A percentile compares a stretch with the other conserved stretches of the same genome.
Conservation (phyloP, 2,329 filamentous ascomycete species). For the Fusarium tricinctum region DNA sequence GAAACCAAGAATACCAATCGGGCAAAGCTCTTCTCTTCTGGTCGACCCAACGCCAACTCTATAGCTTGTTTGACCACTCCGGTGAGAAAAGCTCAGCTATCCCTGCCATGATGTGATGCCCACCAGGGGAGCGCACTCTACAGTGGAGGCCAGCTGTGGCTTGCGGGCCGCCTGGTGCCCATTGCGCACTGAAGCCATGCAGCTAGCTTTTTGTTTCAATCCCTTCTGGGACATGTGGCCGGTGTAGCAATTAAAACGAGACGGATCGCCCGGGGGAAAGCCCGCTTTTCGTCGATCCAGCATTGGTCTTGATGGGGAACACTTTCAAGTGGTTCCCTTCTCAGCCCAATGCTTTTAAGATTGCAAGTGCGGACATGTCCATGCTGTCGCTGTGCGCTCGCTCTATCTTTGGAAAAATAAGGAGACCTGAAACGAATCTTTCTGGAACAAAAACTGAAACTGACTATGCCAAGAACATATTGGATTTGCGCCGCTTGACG, state of each 20-base stretch:
- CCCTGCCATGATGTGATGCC: conserved; percentile 20
- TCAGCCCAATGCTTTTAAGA: conserved; percentile 26
- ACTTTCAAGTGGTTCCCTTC: conserved; percentile 19
- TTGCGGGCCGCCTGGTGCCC: conserved; percentile 20
- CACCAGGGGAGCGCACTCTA: conserved; percentile 1
- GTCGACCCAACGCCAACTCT: not conserved
- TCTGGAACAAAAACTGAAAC: conserved; percentile 33
- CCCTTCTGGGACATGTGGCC: conserved; percentile 12
- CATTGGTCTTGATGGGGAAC: conserved; percentile 15
- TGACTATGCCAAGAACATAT: conserved; percentile 17
- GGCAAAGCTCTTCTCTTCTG: conserved; percentile 5
- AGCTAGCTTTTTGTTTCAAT: conserved; percentile 15
- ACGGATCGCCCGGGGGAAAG: conserved; percentile 26
- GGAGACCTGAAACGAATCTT: conserved; percentile 33
- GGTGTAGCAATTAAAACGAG: conserved; percentile 25
- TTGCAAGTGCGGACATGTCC: conserved; percentile 13
- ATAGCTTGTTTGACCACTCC: conserved; percentile 28
- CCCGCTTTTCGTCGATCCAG: conserved; percentile 25
- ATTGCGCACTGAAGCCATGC: not conserved
- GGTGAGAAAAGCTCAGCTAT: conserved; percentile 11
- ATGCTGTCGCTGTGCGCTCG: not conserved
- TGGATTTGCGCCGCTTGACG: conserved; percentile 14
- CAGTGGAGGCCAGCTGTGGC: conserved; percentile 5
- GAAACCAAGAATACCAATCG: not conserved
- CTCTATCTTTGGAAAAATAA: conserved; percentile 9